These are phyloP conservation scores for Cryphonectria nitschkei DNA, from an alignment of 2,329 filamentous ascomycete species.

Conservation along the genomic window DNA sequence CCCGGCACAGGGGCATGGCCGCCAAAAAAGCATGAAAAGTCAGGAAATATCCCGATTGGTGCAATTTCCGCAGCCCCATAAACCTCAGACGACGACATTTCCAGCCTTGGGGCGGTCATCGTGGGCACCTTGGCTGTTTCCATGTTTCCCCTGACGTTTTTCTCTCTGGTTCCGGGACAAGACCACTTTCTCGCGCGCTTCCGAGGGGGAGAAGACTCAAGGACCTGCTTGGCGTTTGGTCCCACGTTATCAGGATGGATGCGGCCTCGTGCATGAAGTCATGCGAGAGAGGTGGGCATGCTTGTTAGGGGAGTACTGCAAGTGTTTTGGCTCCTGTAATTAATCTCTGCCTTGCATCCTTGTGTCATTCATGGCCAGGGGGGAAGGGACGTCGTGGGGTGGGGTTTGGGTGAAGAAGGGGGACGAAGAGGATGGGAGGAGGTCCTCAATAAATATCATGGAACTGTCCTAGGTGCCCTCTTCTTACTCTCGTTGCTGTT, in stretches of 20 bases:
- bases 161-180: slow-evolving; percentile 11
- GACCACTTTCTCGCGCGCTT: slow-evolving; percentile 23
- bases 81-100: slow-evolving; percentile 25
- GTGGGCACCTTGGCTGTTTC: slow-evolving; percentile 12
- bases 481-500: background rate
- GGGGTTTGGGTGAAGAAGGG: background rate
- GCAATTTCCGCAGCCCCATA: slow-evolving; percentile 20
- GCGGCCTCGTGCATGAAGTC: background rate
- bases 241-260: slow-evolving; percentile 14
- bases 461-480: background rate
- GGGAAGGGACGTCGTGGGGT: background rate
- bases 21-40: slow-evolving; percentile 1
- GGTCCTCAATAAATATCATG: slow-evolving; percentile 26
- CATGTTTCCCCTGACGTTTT: slow-evolving; percentile 22
- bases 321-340: slow-evolving; percentile 26
- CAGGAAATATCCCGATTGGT: slow-evolving; percentile 29
- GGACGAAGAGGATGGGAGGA: background rate
- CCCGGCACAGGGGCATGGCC: slow-evolving; percentile 1
- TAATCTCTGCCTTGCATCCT: slow-evolving; percentile 19
- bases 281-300: background rate
- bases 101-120: slow-evolving; percentile 13
- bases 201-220: background rate
- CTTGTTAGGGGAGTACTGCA: slow-evolving; percentile 20
- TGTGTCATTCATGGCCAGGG: slow-evolving; percentile 9
- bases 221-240: slow-evolving; percentile 14